Base-by-base conservation (phyloP, 2,329 filamentous ascomycete genomes). In the Colletotrichum musae region DNA sequence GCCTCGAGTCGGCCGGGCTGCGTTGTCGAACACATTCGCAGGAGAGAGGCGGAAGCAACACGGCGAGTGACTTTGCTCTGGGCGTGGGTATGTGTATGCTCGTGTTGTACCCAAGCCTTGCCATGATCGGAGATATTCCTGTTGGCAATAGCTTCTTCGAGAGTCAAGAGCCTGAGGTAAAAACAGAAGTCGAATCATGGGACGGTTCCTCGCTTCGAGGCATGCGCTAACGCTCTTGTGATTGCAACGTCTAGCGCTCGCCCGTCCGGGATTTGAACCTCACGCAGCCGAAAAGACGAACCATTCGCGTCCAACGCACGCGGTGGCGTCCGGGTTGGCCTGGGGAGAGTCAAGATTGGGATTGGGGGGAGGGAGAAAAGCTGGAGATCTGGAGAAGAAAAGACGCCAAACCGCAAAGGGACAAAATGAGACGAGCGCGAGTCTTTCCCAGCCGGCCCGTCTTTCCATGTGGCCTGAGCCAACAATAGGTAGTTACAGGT, bases 401-500 rank as follows among this genome's bases (percentile, higher is more conserved):
- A 24, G 43, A 26, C 60, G 50, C 60, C 48, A 56, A 65, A 36
- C 54, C 60, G 47, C 43, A 56, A 21, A 48, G n/a, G 56, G 66
- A 32, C 26, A 52, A 24, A 64, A 50, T 50, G 54, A 50, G 39
- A 64, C 47, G 53, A 64, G 32, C 48, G 24, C 56, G 18, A 41
- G n/a, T 52, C 56, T 24, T 51, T 56, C 47, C 32, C 32, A 66
- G 5, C 66, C 62, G 66, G 66, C 21, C 66, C 66, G 66, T 60
- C 66, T 66, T 66, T 69, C 66, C 66, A 69, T 69, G 66, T 60
- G 62, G 61, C 24, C 66, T 66, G 48, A 58, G 64, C 43, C 50
- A 60, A 65, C 48, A 26, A 18, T n/a, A 32, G 39, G 28, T 12
- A 24, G 56, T 53, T 43, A 16, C 28, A 32, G 28, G 6, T 7